Percentiles rank a stretch among this genome's conserved stretches.
These are phyloP conservation scores for Pestalotiopsis sp. DNA, from an alignment of 2,329 filamentous ascomycete species.

Conservation along the genomic window DNA sequence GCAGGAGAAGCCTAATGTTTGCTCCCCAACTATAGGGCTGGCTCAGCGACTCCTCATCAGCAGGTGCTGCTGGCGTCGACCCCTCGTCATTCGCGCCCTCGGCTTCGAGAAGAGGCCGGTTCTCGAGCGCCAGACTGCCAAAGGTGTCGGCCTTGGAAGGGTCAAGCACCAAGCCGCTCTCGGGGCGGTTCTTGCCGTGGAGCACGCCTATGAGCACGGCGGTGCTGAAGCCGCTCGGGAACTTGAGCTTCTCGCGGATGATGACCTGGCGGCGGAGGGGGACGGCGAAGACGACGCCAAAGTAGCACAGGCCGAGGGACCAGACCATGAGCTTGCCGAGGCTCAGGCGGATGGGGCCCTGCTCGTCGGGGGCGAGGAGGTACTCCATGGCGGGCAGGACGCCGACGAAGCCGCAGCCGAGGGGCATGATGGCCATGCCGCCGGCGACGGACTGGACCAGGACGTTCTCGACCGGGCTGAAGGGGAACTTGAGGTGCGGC, in stretches of 20 bases:
- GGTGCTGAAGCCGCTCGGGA: slow-evolving; percentile 94
- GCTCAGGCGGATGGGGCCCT: slow-evolving; percentile 73
- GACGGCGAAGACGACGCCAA: slow-evolving; percentile 95
- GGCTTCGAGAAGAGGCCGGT: slow-evolving; percentile 27
- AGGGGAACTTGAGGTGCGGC: slow-evolving; percentile 74
- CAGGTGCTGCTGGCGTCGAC: slow-evolving; percentile 9
- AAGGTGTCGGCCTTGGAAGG: slow-evolving; percentile 32
- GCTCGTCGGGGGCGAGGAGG: slow-evolving; percentile 75
- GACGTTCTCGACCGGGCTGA: slow-evolving; percentile 95
- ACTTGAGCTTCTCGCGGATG: slow-evolving; percentile 87
- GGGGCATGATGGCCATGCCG: slow-evolving; percentile 93
- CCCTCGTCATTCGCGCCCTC: slow-evolving; percentile 23
- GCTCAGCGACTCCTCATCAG: slow-evolving; percentile 27
- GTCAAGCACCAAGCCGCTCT: slow-evolving; percentile 28
- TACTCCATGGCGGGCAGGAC: slow-evolving; percentile 93
- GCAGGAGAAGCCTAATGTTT: slow-evolving; percentile 57
- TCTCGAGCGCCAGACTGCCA: slow-evolving; percentile 35
- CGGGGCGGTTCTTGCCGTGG: slow-evolving; percentile 63
- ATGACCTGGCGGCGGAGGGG: slow-evolving; percentile 90
- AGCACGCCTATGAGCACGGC: slow-evolving; percentile 90
- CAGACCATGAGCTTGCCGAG: slow-evolving; percentile 82
- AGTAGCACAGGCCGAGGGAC: slow-evolving; percentile 92
- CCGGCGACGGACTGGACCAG: slow-evolving; percentile 95
- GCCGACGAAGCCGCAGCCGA: slow-evolving; percentile 94
- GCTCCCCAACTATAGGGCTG: slow-evolving; percentile 42